phyloP scores from a whole-genome alignment of 305 asterid genomes.

The Fraxinus baroniana region DNA sequence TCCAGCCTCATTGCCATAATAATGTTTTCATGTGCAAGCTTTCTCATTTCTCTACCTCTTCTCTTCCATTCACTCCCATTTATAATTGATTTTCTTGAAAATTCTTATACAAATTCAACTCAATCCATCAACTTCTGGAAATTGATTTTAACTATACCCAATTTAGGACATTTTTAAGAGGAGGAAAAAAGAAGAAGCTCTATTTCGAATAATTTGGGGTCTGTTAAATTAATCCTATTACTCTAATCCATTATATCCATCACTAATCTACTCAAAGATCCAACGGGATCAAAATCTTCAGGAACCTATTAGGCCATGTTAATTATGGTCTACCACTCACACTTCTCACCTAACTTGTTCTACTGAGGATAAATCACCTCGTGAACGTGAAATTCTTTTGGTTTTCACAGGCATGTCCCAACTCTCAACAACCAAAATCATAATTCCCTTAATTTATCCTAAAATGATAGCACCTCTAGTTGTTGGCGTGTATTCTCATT shows the following conservation, averaged over 20 bases:
- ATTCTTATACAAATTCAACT: constrained; percentile 9
- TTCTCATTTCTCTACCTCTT: constrained; percentile 1
- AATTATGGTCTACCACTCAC: neutral
- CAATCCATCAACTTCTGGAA: constrained; percentile 4
- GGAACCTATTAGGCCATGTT: neutral
- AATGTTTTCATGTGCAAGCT: constrained; percentile 12
- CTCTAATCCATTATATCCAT: neutral
- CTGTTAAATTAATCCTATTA: neutral
- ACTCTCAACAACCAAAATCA: neutral
- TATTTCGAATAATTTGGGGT: neutral
- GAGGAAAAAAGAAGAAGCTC: neutral
- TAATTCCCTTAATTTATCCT: neutral
- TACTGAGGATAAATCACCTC: neutral
- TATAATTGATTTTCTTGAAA: constrained; percentile 9
- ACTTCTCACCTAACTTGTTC: neutral
- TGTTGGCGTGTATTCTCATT: neutral
- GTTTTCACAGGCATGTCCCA: neutral
- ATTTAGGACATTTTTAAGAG: neutral
- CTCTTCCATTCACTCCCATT: neutral
- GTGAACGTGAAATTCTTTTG: neutral
- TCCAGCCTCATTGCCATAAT: constrained; percentile 15
- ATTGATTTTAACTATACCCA: neutral
- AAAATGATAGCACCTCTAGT: neutral
- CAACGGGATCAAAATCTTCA: neutral
- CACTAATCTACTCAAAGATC: neutral